Conservation (phyloP, 345 rosid genomes). For the Eucalyptus marginata region DNA sequence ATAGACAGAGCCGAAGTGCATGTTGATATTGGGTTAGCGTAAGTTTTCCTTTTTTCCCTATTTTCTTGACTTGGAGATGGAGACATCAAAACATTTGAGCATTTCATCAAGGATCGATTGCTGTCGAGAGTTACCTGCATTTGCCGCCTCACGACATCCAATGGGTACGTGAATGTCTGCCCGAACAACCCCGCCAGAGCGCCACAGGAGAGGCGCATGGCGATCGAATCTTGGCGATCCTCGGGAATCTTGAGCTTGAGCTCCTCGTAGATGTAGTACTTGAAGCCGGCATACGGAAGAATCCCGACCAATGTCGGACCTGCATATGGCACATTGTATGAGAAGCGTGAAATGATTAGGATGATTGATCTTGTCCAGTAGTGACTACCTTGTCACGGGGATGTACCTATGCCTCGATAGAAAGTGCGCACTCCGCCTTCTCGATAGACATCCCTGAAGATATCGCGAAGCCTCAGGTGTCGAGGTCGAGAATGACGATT, state of each 20-base stretch:
- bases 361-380: background rate
- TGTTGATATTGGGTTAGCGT: too few relatives aligned
- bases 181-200: conserved; percentile 88
- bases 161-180: conserved; percentile 86
- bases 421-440: conserved; percentile 74
- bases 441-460: conserved; percentile 53
- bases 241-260: conserved; percentile 77
- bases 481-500: too few relatives aligned
- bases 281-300: conserved; percentile 86
- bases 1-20: too few relatives aligned
- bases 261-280: conserved; percentile 84
- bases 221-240: conserved; percentile 66
- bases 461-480: conserved; percentile 54
- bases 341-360: background rate
- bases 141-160: conserved; percentile 93
- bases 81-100: background rate
- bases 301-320: conserved; percentile 87
- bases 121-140: conserved; percentile 58
- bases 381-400: background rate
- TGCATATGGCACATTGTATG: background rate
- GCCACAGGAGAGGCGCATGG: conserved; percentile 81
- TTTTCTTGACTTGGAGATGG: background rate
- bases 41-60: too few relatives aligned
- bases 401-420: conserved; percentile 76
- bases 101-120: background rate